Evolutionary conservation across 352 stramenopile species (phyloP).

Genomic region (Blastocystis sp.): DNA sequence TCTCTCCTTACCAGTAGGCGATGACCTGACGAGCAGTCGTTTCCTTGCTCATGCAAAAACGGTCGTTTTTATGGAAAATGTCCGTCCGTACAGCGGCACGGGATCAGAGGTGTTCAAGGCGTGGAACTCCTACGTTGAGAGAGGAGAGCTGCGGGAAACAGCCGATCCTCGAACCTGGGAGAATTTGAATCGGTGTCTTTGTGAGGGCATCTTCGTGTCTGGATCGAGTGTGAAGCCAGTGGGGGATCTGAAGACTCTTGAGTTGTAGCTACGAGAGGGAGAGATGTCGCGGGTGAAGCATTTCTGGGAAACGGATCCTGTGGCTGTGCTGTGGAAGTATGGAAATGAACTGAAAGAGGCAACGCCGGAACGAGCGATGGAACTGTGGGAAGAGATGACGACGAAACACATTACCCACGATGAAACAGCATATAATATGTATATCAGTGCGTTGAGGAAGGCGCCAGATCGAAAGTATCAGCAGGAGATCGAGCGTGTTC

Average conservation of each 20-base stretch:
- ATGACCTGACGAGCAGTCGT: constrained; percentile 9
- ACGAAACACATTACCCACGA: constrained; percentile 4
- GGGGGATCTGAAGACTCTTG: background rate
- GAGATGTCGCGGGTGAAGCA: constrained; percentile 27
- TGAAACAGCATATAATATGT: constrained; percentile 37
- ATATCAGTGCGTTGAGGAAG: constrained; percentile 18
- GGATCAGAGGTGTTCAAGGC: constrained; percentile 23
- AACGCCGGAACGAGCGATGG: constrained; percentile 23
- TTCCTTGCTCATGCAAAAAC: constrained; percentile 45
- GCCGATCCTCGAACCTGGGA: constrained; percentile 26
- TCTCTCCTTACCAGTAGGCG: background rate
- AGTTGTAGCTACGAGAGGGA: background rate
- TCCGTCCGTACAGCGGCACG: constrained; percentile 47
- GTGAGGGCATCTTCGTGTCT: constrained; percentile 46
- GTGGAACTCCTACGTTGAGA: constrained; percentile 27
- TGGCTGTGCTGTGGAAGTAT: constrained; percentile 53
- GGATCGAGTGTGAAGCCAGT: background rate
- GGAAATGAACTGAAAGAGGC: constrained; percentile 43
- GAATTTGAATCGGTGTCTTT: constrained; percentile 57
- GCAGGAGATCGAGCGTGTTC: constrained; percentile 44
- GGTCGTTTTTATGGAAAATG: constrained; percentile 61
- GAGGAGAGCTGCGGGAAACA: constrained; percentile 21
- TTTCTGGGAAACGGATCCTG: constrained; percentile 52
- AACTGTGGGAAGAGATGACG: constrained; percentile 51
- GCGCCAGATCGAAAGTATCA: constrained; percentile 23